Evolutionary conservation across 140 eudicot genomes (phyloP).

Genomic region (Ambrosia hybrid): DNA sequence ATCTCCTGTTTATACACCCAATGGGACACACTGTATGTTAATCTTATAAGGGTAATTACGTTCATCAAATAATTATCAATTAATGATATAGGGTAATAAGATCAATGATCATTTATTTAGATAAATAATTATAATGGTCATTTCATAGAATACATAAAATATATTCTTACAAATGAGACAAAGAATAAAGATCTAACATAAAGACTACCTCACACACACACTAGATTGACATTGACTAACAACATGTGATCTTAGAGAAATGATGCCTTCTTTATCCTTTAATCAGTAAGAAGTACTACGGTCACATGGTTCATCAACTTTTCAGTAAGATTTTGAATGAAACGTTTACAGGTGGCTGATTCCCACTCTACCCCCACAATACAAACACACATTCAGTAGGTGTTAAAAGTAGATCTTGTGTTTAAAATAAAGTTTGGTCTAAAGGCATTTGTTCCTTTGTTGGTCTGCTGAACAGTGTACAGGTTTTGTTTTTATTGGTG

Average conservation of each 20-base stretch:
- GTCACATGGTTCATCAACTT: conserved; percentile 41
- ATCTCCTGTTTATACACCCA: no score
- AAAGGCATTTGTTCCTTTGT: conserved; percentile 44
- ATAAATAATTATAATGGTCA: no score
- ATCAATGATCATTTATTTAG: no score
- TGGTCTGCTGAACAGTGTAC: conserved; percentile 59
- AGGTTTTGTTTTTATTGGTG: conserved; percentile 45
- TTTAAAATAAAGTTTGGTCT: conserved; percentile 41
- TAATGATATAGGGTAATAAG: no score
- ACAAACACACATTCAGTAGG: background rate
- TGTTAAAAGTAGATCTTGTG: conserved; percentile 22
- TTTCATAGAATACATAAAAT: no score
- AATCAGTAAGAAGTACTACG: conserved; percentile 19
- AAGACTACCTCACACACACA: background rate
- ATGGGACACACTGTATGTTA: no score
- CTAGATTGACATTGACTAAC: conserved; percentile 25
- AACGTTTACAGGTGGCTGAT: conserved; percentile 40
- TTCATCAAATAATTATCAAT: no score
- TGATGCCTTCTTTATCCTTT: conserved; percentile 35
- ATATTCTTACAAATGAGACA: background rate
- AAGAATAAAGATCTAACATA: background rate
- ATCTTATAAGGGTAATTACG: no score
- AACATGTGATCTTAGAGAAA: conserved; percentile 39
- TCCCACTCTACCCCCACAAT: conserved; percentile 21
- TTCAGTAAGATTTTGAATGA: conserved; percentile 33